phyloP scores from a whole-genome alignment of 257 asterid species.

The Sherardia arvensis region DNA sequence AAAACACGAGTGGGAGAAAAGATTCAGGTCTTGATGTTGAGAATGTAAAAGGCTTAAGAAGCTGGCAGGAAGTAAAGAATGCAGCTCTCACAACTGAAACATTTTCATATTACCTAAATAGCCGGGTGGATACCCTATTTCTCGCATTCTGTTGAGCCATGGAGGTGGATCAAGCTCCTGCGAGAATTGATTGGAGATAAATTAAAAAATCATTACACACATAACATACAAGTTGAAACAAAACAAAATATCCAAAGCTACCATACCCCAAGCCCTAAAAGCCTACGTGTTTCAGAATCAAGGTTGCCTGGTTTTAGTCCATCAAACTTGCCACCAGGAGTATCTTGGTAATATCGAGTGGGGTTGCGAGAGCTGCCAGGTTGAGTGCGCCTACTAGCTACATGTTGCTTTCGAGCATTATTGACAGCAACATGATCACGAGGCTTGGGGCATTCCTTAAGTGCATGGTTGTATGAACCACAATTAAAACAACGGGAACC shows the following conservation, averaged over 20 bases:
- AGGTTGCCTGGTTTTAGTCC: slow-evolving; percentile 80
- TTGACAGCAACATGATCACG: slow-evolving; percentile 75
- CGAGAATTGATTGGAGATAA: slow-evolving; percentile 2
- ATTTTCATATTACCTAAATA: slow-evolving; percentile 57
- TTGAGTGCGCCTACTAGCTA: slow-evolving; percentile 44
- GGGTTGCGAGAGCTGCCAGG: slow-evolving; percentile 58
- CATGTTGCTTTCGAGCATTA: slow-evolving; percentile 82
- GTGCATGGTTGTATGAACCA: slow-evolving; percentile 77
- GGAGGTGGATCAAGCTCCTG: slow-evolving; percentile 99
- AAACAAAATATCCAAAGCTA: slow-evolving; percentile 5
- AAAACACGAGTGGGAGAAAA: neutral
- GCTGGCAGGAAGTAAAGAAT: neutral
- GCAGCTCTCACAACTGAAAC: neutral
- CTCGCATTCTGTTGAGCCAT: slow-evolving; percentile 96
- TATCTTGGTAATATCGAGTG: slow-evolving; percentile 69
- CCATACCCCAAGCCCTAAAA: slow-evolving; percentile 90
- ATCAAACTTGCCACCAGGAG: slow-evolving; percentile 81
- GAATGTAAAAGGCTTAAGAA: neutral
- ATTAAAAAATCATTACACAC: neutral
- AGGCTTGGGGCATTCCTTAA: slow-evolving; percentile 89
- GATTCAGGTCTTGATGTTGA: neutral
- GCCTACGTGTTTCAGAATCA: slow-evolving; percentile 68
- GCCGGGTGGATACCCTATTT: slow-evolving; percentile 95
- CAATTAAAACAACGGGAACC: slow-evolving; percentile 92
- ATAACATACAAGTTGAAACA: neutral